Base-by-base conservation (phyloP, 371 early-diverging fungal species). In the Choanephora cucurbitarum region DNA sequence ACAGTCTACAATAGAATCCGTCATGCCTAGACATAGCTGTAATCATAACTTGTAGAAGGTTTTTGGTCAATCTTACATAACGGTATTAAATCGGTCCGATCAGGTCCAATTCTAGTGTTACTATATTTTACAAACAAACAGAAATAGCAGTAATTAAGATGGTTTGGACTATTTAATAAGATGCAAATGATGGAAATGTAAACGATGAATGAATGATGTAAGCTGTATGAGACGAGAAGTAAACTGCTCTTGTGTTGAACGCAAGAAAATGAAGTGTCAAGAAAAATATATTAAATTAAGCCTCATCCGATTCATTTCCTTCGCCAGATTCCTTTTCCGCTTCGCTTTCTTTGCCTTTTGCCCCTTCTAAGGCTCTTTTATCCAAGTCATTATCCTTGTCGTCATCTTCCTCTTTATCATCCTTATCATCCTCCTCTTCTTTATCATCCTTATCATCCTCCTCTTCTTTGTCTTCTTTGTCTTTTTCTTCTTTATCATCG, bases 21-120 rank as follows among this genome's bases (percentile, higher is more conserved):
- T 53, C 54, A 53, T 44, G 54, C 54, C 54, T 32, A 33, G 22
- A 34, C 37, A 53, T 53, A 44, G 51, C 19, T 40, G 40, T 21
- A 28, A 51, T 51, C 23, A 9, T 21, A 53, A 53, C 44, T 44
- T 44, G 54, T 44, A 37, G 7, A 5, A 28, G 28, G 5, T 5
- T 28, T 5, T 28, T 28, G 28, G 7, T 3, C 7, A 28, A 28
- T 28, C 3, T 28, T 28, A 28, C n/a, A 28, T 5, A 28, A 28
- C 28, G 28, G 28, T 28, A 7, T 28, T 5, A 28, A 28, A 28
- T 7, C 28, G 28, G 28, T 28, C 28, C 7, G 28, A 28, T 28
- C 28, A 3, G 7, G 7, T 28, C 7, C 7, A 7, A 28, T 28
- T 28, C 7, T 28, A 28, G 28, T 28, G 7, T 28, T 28, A 28